Base-by-base conservation (phyloP, 495 filamentous ascomycete genomes). In the Penicillium lividum region DNA sequence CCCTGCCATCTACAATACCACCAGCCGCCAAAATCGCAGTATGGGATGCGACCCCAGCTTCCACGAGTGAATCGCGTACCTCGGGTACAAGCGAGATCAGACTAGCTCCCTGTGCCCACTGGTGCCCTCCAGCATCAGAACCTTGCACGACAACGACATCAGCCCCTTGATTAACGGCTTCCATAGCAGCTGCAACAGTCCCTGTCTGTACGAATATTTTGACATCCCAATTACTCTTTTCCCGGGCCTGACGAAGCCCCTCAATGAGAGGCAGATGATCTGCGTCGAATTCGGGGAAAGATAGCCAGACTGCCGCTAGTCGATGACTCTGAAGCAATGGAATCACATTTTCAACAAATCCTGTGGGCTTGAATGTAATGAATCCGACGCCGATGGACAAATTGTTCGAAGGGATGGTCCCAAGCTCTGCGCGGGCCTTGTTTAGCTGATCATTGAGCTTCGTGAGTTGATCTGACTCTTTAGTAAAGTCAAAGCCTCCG, bases 121-220 rank as follows among this genome's bases (percentile, higher is more conserved):
- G 89, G 63, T 89, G 87, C 0, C 87, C 86, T 4, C 86, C 86
- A 1, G 84, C 86, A 71, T 89, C 86, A 16, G 82, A 81, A 5
- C 86, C 86, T 69, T 90, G 87, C 36, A 85, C 78, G 57, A 88
- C 90, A 10, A 92, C 77, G 59, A 89, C 81, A 68, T 91, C 89
- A 5, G 86, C 86, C 7, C 87, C 88, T 0, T 85, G 79, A 5
- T 86, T 81, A 5, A 91, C 74, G 28, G 89, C 89, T 66, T 89
- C 86, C 56, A 75, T 71, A 0, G 89, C 89, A 64, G 89, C 61
- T 79, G 83, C 29, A 83, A 89, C 53, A 80, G 81, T n/a, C 80
- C 89, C 45, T 85, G 89, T 70, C 61, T 91, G 88, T 5, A 89
- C 69, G 79, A 86, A 90, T 33, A 88, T 74, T 56, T 77, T 82